Evolutionary conservation across 2,329 filamentous ascomycete species (phyloP), one percentile per base, ranked within the genome.

Genomic region (Fusarium anthophilum): DNA sequence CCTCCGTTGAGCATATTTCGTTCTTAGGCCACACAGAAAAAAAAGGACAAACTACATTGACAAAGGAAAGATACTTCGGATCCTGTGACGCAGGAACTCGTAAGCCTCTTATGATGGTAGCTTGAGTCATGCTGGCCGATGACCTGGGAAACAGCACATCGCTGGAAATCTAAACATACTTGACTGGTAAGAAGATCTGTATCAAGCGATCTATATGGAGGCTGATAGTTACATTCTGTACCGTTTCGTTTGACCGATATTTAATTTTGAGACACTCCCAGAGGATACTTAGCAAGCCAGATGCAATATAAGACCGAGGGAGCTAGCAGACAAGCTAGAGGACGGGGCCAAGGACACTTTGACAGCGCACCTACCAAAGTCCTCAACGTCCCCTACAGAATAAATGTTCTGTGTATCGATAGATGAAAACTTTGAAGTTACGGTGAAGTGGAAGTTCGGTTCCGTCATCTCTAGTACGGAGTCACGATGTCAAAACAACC

Each of bases 181-280:
- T 44, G 10, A 44, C 11, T 4, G 15, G 0, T 7, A 24, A 18
- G 20, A 8, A 24, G n/a, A 11, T 15, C 9, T 9, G 2, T 44
- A 15, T 44, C 41, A 17, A 6, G 39, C 8, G 1, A 14, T 41
- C 20, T 6, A 14, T 9, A 1, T 1, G 0, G 6, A n/a, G 17
- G 9, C 8, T 11, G 14, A 17, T n/a, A n/a, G n/a, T n/a, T n/a
- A n/a, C n/a, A n/a, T n/a, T n/a, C n/a, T n/a, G n/a, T n/a, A n/a
- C n/a, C n/a, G n/a, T n/a, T n/a, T n/a, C n/a, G n/a, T n/a, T n/a
- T n/a, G n/a, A n/a, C n/a, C 17, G 22, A 14, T 24, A 6, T n/a
- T 14, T 1, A 11, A 8, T 12, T 13, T 41, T 6, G 4, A 24
- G 6, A 6, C 11, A 43, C 9, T 43, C 2, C 14, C 9, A 24